phyloP scores from a whole-genome alignment of 805 yeast genomes.

The Wickerhamomyces hampshirensis region DNA sequence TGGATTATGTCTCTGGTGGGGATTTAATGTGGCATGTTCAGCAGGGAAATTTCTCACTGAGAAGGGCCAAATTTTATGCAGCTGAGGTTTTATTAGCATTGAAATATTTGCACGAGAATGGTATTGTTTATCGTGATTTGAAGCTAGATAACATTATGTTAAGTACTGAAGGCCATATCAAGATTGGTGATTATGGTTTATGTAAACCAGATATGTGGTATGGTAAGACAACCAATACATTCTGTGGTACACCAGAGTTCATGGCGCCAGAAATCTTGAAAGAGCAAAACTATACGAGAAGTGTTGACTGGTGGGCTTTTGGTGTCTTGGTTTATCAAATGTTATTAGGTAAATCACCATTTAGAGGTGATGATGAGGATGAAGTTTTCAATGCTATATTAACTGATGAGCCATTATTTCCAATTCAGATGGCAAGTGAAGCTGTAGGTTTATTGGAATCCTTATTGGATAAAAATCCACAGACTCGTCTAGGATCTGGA shows the following conservation, averaged over 20 bases:
- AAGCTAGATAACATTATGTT: conserved; percentile 90
- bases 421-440: conserved; percentile 95
- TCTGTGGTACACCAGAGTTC: conserved; percentile 98
- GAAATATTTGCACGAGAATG: conserved; percentile 91
- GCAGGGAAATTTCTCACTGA: conserved; percentile 79
- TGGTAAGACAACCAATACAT: conserved; percentile 84
- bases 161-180: conserved; percentile 89
- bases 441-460: conserved; percentile 93
- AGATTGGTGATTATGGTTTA: conserved; percentile 94
- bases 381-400: conserved; percentile 95
- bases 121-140: conserved; percentile 93
- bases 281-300: conserved; percentile 87
- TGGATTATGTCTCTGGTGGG: conserved; percentile 98
- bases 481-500: conserved; percentile 78
- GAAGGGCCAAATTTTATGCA: conserved; percentile 95
- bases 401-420: conserved; percentile 94
- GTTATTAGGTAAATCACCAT: conserved; percentile 95
- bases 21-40: conserved; percentile 99
- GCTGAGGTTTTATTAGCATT: conserved; percentile 91
- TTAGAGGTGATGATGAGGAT: conserved; percentile 95
- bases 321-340: conserved; percentile 95
- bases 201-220: conserved; percentile 92
- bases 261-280: conserved; percentile 98
- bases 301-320: conserved; percentile 99
- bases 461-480: conserved; percentile 84